Conservation (phyloP, 1,284 basidiomycete genomes). For the Rhodofomes roseus region DNA sequence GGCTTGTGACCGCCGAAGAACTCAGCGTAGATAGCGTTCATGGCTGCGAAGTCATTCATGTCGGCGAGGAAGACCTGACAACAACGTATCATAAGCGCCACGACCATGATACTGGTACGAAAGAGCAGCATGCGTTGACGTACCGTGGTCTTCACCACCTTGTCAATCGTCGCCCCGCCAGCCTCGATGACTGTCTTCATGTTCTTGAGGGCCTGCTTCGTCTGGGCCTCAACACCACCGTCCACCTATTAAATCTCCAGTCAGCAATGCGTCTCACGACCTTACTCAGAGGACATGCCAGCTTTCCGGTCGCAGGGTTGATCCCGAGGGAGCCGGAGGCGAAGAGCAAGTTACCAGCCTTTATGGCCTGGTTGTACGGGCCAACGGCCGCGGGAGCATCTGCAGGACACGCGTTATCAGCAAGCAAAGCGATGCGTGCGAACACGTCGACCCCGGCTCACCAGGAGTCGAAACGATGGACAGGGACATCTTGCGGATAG, state of each 20-base stretch:
- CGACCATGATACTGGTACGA: background rate
- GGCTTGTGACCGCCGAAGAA: constrained; percentile 93
- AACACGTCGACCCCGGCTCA: constrained; percentile 21
- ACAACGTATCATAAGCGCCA: background rate
- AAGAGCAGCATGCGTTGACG: background rate
- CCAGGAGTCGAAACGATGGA: constrained; percentile 51
- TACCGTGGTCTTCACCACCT: constrained; percentile 86
- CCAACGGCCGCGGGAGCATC: constrained; percentile 87
- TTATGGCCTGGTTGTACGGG: constrained; percentile 89
- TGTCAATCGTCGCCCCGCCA: constrained; percentile 71
- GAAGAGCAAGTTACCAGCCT: constrained; percentile 84
- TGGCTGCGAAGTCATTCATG: constrained; percentile 86
- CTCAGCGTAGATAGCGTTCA: constrained; percentile 77
- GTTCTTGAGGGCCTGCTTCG: constrained; percentile 85
- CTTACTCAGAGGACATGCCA: constrained; percentile 40
- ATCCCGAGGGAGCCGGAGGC: constrained; percentile 89
- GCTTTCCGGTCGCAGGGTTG: constrained; percentile 69
- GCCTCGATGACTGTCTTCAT: constrained; percentile 82
- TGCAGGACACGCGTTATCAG: constrained; percentile 25
- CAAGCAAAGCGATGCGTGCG: background rate
- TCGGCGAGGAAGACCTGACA: constrained; percentile 84
- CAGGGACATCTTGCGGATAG: constrained; percentile 31
- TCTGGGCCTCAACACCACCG: constrained; percentile 83
- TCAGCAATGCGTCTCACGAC: background rate
- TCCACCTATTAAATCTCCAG: constrained; percentile 23